Evolutionary conservation across 176 grass and related monocot species (phyloP).

Genomic region (Paspalum vaginatum): DNA sequence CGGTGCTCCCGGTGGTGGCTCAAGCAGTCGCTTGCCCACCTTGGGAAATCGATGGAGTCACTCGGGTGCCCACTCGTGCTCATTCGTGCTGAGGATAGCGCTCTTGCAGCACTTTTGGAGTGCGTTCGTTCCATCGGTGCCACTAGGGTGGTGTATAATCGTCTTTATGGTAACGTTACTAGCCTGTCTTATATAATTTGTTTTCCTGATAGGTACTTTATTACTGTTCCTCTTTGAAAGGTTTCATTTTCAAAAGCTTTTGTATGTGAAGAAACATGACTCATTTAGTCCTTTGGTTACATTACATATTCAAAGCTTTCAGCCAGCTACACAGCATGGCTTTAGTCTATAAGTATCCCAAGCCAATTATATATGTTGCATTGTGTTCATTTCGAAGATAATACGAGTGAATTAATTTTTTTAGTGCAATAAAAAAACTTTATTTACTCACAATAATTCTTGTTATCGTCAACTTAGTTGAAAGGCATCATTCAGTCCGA

Average conservation of each 20-base stretch:
- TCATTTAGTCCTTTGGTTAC: neutral
- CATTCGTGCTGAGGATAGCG: constrained; percentile 64
- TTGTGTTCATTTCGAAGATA: neutral
- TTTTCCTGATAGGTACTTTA: constrained; percentile 7
- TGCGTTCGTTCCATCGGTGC: constrained; percentile 62
- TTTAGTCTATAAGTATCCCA: neutral
- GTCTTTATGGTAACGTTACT: constrained; percentile 72
- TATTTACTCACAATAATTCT: no score
- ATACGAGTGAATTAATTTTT: no score
- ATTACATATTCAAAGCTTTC: neutral
- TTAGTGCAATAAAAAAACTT: no score
- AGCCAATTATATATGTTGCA: neutral
- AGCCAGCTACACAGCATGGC: neutral
- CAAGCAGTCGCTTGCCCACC: constrained; percentile 78
- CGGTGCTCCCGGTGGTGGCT: constrained; percentile 93
- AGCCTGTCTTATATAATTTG: constrained; percentile 6
- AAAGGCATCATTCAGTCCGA: neutral
- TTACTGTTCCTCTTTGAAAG: neutral
- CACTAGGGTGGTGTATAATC: constrained; percentile 79
- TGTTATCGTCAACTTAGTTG: neutral
- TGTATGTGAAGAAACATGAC: neutral
- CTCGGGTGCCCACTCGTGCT: constrained; percentile 74
- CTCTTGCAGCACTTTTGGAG: constrained; percentile 63
- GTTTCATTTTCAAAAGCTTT: neutral
- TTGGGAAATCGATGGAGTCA: constrained; percentile 59